Percentiles rank a stretch among this genome's conserved stretches.
Conservation (phyloP, 73 alveolate species). For the Tetrahymena malaccensis region DNA sequence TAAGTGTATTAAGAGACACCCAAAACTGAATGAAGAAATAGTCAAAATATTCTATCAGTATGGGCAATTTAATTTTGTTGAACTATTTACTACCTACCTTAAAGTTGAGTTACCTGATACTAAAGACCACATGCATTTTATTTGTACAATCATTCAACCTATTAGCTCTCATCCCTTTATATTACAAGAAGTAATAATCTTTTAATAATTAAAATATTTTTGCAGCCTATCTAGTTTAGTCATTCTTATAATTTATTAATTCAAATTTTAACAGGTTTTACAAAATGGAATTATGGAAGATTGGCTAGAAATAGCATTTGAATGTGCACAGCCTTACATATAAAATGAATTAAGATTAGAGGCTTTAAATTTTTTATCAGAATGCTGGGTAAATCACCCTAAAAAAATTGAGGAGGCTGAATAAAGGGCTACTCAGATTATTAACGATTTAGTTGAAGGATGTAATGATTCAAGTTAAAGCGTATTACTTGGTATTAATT, state of each 20-base stretch:
- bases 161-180: constrained; percentile 1
- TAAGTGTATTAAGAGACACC: constrained; percentile 67
- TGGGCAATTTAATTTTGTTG: constrained; percentile 43
- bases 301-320: neutral
- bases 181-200: neutral
- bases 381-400: neutral
- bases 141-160: constrained; percentile 33
- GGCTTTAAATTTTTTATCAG: neutral
- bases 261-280: neutral
- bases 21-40: constrained; percentile 45
- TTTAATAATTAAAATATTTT: too few species aligned
- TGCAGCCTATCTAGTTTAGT: too few species aligned
- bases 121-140: constrained; percentile 26
- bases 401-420: neutral
- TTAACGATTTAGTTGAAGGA: neutral
- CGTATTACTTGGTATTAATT: neutral
- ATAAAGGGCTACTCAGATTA: neutral
- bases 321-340: neutral
- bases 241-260: too few species aligned
- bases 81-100: constrained; percentile 40
- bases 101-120: constrained; percentile 31
- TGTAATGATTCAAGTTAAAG: neutral
- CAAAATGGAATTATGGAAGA: neutral
- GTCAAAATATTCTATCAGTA: constrained; percentile 29
- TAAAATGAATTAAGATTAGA: neutral